Conservation (phyloP, 495 filamentous ascomycete species). For the Neurospora cerealis region DNA sequence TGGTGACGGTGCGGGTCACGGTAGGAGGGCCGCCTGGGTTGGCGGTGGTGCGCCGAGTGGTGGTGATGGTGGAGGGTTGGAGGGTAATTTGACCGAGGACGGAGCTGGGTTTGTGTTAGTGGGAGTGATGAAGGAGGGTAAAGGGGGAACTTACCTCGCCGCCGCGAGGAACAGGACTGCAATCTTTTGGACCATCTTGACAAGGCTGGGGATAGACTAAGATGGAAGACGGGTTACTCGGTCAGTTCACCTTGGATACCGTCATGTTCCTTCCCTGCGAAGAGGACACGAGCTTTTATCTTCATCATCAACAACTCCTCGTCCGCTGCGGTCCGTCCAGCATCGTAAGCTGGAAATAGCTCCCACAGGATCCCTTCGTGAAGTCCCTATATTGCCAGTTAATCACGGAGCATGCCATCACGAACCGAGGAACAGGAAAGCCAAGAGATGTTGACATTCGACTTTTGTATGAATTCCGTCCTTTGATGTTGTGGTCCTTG, state of each 20-base stretch:
- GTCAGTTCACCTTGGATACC: neutral
- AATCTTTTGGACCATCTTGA: neutral
- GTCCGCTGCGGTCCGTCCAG: neutral
- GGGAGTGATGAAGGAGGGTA: neutral
- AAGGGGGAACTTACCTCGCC: neutral
- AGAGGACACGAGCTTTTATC: neutral
- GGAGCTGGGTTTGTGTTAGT: constrained; percentile 4
- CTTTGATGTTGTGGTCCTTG: neutral
- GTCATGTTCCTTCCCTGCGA: neutral
- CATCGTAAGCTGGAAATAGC: neutral
- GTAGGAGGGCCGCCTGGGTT: constrained; percentile 1
- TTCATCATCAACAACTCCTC: neutral
- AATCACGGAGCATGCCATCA: neutral
- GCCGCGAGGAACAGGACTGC: neutral
- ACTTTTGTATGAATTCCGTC: neutral
- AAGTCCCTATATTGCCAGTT: neutral
- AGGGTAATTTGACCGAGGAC: constrained; percentile 18
- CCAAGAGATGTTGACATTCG: neutral
- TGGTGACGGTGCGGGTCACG: constrained; percentile 3
- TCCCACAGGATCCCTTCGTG: neutral
- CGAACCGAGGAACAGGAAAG: neutral
- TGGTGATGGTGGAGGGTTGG: constrained; percentile 12
- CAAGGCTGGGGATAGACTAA: neutral
- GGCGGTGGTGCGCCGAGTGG: neutral
- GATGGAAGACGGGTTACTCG: neutral